Evolutionary conservation across 2,329 filamentous ascomycete species (phyloP), one percentile per base, ranked within the genome.

Genomic region (Amylocarpus encephaloides): DNA sequence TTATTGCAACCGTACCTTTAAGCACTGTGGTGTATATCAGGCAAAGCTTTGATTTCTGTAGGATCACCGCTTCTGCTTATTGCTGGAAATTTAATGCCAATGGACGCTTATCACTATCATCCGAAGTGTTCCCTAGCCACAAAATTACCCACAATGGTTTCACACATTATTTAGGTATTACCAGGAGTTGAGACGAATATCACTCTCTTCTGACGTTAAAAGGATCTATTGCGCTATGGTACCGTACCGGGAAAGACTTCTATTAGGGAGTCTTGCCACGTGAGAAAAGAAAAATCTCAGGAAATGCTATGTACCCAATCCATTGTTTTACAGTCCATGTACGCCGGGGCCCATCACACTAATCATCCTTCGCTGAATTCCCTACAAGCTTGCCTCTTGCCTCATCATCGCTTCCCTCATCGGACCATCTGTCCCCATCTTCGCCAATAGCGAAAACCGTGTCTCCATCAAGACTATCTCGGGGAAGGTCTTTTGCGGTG

Each of bases 361-460:
- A 47, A 34, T 45, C 32, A 43, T 49, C 43, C 29, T 50, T 56
- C 35, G 12, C n/a, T 2, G 35, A 34, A 13, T 41, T 33, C 26
- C 69, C 66, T 16, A 76, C 79, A 50, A 81, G 67, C 48, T 73
- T 71, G 50, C 68, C 68, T 58, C 78, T 71, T 43, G 68, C 78
- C 51, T 83, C 80, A 57, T 85, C 82, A 54, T 78, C 75, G 32
- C 77, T 73, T 16, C 84, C 86, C 49, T 88, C 85, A 50, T 88
- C 87, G 13, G 85, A 89, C 75, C 90, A 92, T 65, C 85, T 88
- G 64, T 93, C 89, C 11, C 64, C 80, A 49, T 86, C 85, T 62
- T 95, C 91, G 10, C 90, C 92, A 10, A 97, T 88, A 1, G 92
- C 92, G 63, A 97, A 97, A 55, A 97, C 94, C 0, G 91, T 95